Base-by-base conservation (phyloP, 2,329 filamentous ascomycete genomes). In the Stagonosporopsis vannaccii region DNA sequence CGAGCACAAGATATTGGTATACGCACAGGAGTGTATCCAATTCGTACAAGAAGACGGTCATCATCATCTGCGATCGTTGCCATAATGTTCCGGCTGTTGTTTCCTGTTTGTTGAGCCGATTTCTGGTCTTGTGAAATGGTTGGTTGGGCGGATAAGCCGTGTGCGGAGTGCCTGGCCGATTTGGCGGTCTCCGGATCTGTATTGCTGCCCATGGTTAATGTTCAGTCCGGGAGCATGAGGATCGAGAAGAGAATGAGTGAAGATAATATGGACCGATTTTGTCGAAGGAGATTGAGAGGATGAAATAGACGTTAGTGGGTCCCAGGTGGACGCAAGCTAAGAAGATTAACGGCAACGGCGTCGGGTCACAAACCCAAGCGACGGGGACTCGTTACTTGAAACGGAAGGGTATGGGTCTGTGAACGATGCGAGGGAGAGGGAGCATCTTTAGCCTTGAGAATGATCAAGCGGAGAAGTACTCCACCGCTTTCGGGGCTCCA, bases 1-100 rank as follows among this genome's bases (percentile, higher is more conserved):
- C 25, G n/a, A 7, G 15, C 19, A 17, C n/a, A 23, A 9, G 19
- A 6, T 7, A n/a, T n/a, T 42, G 15, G 25, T 43, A 15, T 15
- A 55, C 75, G 51, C 74, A 87, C 85, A 74, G 87, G 85, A 63
- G 81, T 84, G 69, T 88, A 88, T 26, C 85, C 85, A 65, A 87
- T 87, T 51, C 83, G 81, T 52, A 84, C 84, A 19, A 88, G 77
- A 25, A 87, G 73, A 33, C 82, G 80, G 69, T 87, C 85, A 58
- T 88, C 85, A 47, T 86, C 83, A 64, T 87, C 79, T 33, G 79
- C 73, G 56, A 84, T 82, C n/a, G 77, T 80, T 48, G 80, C 79
- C 81, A 82, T 81, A 30, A 62, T 66, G 26, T 43, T 58, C 49
- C 40, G 60, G 39, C 51, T 46, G 22, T 57, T 60, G 22, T 56